phyloP scores from a whole-genome alignment of 179 eudicot species.

The Nepenthes alata region DNA sequence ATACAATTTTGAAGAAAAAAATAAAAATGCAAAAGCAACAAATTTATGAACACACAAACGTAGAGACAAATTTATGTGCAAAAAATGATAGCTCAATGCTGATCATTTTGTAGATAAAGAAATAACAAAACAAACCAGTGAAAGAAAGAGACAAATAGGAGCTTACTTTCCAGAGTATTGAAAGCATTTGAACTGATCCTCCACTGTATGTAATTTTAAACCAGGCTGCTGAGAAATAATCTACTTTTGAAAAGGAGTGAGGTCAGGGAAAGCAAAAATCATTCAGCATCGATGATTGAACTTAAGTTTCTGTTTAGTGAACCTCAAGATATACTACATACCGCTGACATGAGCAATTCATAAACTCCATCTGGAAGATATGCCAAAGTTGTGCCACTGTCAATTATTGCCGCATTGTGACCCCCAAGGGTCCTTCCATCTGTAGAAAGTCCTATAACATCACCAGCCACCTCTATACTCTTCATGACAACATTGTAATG shows the following conservation, averaged over 20 bases:
- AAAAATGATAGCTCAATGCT: too few relatives aligned
- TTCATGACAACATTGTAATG: conserved; percentile 70
- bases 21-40: neutral
- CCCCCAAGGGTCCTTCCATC: conserved; percentile 15
- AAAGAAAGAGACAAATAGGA: neutral
- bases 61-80: too few relatives aligned
- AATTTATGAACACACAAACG: too few relatives aligned
- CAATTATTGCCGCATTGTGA: conserved; percentile 39
- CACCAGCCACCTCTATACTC: conserved; percentile 59
- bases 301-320: neutral
- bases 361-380: conserved; percentile 58
- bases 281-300: neutral
- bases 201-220: conserved; percentile 39
- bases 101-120: too few relatives aligned
- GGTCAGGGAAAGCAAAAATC: neutral
- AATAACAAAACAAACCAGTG: too few relatives aligned
- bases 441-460: conserved; percentile 33
- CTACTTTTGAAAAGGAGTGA: conserved; percentile 20
- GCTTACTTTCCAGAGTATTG: conserved; percentile 55
- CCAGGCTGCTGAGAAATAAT: conserved; percentile 45
- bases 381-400: conserved; percentile 90
- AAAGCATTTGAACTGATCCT: conserved; percentile 65
- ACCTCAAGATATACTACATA: conserved; percentile 16
- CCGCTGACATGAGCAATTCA: conserved; percentile 32
- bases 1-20: neutral